Base-by-base conservation (phyloP, 495 filamentous ascomycete species). In the Neurospora tetraspora region DNA sequence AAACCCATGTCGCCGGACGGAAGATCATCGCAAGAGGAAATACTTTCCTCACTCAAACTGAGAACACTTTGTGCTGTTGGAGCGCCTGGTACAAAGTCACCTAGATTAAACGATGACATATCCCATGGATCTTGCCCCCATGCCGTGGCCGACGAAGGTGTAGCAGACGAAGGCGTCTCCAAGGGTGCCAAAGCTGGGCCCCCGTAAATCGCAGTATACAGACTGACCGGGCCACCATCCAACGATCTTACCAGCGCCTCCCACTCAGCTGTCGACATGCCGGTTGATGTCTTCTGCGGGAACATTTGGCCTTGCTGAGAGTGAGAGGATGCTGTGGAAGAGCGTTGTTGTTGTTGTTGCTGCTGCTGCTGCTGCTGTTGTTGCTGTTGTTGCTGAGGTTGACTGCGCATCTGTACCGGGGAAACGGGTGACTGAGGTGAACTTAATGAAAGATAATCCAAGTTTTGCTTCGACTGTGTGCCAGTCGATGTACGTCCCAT, bases 131-230 rank as follows among this genome's bases (percentile, higher is more conserved):
- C 87, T 7, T 87, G 86, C 23, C 86, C 85, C 86, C 85, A 89
- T 47, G 80, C 79, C 11, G 79, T 76, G 37, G 81, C 78, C 39
- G 77, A 77, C 14, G 76, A 75, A 1, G 77, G 42, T 31, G 78
- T 31, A 12, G 76, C 78, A 34, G 79, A 81, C 5, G 75, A 76
- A 16, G 83, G 78, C 8, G 79, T 84, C 18, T 85, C 84, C 27
- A 81, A 75, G 27, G 85, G 40, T 11, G 79, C 79, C 5, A 86
- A 65, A 16, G 88, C 85, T 61, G 88, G 88, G 16, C 91, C 91
- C 68, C 92, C 93, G 76, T 94, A 94, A 70, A 95, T 93, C 11
- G 91, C 89, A 74, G 92, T 92, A 85, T 94, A 96, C 11, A 95
- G 89, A 77, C 93, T 94, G 18, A 90, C 89, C 76, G 88, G 88